Evolutionary conservation across 805 yeast species (phyloP).

Genomic region (Starmerella davenportii): DNA sequence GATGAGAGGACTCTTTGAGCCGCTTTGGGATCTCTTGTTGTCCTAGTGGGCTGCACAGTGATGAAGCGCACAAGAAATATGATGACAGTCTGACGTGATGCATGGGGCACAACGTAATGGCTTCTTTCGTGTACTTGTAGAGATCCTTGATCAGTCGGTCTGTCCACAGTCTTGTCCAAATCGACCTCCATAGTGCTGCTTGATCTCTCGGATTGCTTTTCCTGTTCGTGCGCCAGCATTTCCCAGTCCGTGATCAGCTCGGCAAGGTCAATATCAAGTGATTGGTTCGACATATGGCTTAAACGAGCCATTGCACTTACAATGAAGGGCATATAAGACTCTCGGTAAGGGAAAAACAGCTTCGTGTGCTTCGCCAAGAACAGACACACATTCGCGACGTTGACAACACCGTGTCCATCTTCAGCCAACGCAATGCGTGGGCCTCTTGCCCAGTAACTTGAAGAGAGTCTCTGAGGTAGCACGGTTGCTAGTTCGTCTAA

Average conservation of each 20-base stretch:
- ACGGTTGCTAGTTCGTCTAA: constrained; percentile 79
- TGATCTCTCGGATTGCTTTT: constrained; percentile 14
- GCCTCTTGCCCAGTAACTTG: constrained; percentile 75
- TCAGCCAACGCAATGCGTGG: constrained; percentile 83
- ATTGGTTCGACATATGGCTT: constrained; percentile 64
- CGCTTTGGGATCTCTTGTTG: constrained; percentile 59
- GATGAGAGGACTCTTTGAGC: constrained; percentile 71
- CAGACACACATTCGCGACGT: constrained; percentile 73
- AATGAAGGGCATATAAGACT: constrained; percentile 72
- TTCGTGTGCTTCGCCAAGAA: constrained; percentile 75
- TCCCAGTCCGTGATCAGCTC: constrained; percentile 82
- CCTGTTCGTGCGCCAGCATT: constrained; percentile 6
- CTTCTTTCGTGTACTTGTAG: too few species aligned
- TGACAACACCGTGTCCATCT: constrained; percentile 71
- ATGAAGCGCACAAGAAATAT: constrained; percentile 76
- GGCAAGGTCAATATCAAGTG: constrained; percentile 74
- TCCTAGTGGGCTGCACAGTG: constrained; percentile 43
- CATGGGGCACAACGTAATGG: constrained; percentile 53
- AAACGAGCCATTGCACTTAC: constrained; percentile 85
- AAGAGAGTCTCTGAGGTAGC: constrained; percentile 44
- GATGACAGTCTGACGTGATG: constrained; percentile 75
- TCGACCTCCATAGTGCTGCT: constrained; percentile 30
- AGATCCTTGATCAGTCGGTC: background rate
- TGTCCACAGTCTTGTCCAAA: background rate
- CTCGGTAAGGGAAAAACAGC: constrained; percentile 68